Base-by-base conservation (phyloP, 2,329 filamentous ascomycete genomes). In the Claviceps sp. region DNA sequence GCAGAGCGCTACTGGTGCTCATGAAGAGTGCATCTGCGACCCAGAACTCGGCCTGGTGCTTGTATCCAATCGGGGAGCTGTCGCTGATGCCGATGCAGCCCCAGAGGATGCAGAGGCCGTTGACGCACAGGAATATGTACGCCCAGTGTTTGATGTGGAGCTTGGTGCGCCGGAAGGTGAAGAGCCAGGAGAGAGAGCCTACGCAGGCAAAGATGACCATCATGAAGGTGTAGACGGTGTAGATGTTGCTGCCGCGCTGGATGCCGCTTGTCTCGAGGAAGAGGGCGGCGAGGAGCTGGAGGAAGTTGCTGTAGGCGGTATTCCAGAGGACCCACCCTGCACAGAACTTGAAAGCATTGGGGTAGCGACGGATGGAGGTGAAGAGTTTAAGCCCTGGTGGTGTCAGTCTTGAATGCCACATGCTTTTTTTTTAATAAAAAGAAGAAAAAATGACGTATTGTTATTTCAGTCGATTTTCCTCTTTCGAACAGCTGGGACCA, bases 311-410 rank as follows among this genome's bases (percentile, higher is more conserved):
- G 50, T 58, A 57, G 4, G 44, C 56, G 1, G 56, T 58, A 38
- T 58, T 57, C 56, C 56, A 58, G 2, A 58, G 51, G 24, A 58
- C 54, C 56, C 56, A 58, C 14, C 55, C 56, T 8, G 54, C 48
- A 49, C 56, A 58, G 30, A 58, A 52, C 52, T 58, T 58, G 51
- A 58, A 58, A 34, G 56, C 56, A 24, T 58, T 58, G 4, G 56
- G 56, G 44, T 58, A 58, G 7, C 40, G 52, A 18, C 55, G 54
- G 18, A 57, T 50, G n/a, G 55, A 58, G 18, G 51, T 42, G n/a
- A 58, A 50, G 14, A 58, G 52, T 48, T 47, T 53, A 26, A 56
- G 18, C 56, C 56, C 55, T 58, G 48, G 34, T 4, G 14, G 14
- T 4, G n/a, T 46, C 16, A 5, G 26, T 37, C 20, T 9, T 16